These are phyloP conservation scores for Neophaeococcomyces mojaviensis DNA, from an alignment of 2,329 filamentous ascomycete species.

Conservation along the genomic window DNA sequence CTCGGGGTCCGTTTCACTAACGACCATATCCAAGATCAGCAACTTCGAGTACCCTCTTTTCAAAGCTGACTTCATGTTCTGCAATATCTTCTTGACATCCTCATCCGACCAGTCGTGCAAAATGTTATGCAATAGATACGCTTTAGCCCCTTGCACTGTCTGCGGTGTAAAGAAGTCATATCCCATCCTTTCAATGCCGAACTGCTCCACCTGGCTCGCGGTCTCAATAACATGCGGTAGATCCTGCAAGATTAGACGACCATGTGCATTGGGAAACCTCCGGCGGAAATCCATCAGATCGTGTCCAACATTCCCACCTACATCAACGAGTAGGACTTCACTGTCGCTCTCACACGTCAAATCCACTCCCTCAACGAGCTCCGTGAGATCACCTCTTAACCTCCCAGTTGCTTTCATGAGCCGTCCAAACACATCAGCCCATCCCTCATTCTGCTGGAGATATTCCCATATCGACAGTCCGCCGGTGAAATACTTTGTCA, in stretches of 20 bases:
- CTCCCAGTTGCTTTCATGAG: no score
- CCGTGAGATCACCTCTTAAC: no score
- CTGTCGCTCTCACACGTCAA: background rate
- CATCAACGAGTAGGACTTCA: constrained; percentile 15
- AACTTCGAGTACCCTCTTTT: background rate
- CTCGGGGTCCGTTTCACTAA: no score
- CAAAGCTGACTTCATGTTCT: constrained; percentile 7
- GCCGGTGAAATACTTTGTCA: no score
- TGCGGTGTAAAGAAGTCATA: constrained; percentile 29
- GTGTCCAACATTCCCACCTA: constrained; percentile 21
- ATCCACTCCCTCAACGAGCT: no score
- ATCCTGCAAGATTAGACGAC: constrained; percentile 32
- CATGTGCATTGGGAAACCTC: constrained; percentile 15
- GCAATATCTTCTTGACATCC: constrained; percentile 28
- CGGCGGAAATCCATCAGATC: constrained; percentile 13
- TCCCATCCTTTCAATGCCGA: constrained; percentile 18
- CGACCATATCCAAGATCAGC: background rate
- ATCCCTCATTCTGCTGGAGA: no score
- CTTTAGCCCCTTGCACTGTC: constrained; percentile 25
- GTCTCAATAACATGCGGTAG: constrained; percentile 27
- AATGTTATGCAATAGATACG: constrained; percentile 27
- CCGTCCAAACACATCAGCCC: no score
- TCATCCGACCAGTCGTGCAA: constrained; percentile 27
- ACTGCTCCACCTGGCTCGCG: constrained; percentile 20
- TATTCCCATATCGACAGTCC: no score